Base-by-base conservation (phyloP, 1,284 basidiomycete species). In the Trichosporon coremiiforme region DNA sequence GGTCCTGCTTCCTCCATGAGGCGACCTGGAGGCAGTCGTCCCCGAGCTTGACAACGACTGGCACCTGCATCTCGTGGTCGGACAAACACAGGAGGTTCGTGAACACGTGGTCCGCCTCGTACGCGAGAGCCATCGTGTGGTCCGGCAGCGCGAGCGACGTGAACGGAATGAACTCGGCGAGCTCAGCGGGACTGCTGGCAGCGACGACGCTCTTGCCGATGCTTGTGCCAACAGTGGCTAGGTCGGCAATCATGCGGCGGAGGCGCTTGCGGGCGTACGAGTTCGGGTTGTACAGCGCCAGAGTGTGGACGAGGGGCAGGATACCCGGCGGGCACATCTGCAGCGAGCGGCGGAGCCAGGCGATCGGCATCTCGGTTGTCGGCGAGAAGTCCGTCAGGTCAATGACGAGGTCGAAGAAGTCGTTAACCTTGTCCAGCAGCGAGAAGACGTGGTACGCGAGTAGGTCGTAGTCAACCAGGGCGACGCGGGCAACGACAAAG, bases 401-500 rank as follows among this genome's bases (percentile, higher is more conserved):
- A 64, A 94, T 82, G 74, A 95, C 87, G 35, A 95, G 83, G 70
- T 94, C 90, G 78, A 91, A 93, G 13, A 76, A 76, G 63, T 81
- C 80, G 15, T 75, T 78, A 33, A 83, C 74, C 31, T 79, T 79
- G 47, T 80, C 79, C 38, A 84, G 62, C 1, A 90, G 92, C 85
- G 90, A 90, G 83, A 94, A 89, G 65, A 94, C 88, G 78, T 93
- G 89, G 80, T 89, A 92, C 80, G 94, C 89, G 47, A 98, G 82
- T 2, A 94, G 82, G 76, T 96, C 93, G 38, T 95, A 88, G 78
- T 97, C 94, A 63, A 95, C 85, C 0, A 90, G 88, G 76, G 94
- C 93, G 1, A 93, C 90, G 72, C 93, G 89, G 60, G 95, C 87
- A 73, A 89, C 73, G 64, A 83, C 78, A 66, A 85, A 83, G 77